phyloP scores from a whole-genome alignment of 108 stramenopile species.

The Skeletonema costatum region DNA sequence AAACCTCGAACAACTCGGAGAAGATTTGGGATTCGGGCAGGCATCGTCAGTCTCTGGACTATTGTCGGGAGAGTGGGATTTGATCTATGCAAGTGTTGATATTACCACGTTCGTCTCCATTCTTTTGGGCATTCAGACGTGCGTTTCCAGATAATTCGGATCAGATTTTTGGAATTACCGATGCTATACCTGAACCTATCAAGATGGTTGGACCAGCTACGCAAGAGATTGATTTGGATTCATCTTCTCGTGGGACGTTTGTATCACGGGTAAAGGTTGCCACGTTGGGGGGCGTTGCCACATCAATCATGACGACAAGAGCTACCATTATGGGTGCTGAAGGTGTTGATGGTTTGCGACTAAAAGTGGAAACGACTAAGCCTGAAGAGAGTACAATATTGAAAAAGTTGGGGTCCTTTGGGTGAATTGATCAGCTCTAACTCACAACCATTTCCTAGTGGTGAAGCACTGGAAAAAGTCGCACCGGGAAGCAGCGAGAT shows the following conservation, averaged over 20 bases:
- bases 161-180: constrained; percentile 85
- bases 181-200: constrained; percentile 76
- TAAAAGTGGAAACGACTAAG: constrained; percentile 78
- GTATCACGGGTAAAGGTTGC: constrained; percentile 84
- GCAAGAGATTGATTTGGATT: constrained; percentile 69
- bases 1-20: constrained; percentile 35
- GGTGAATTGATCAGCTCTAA: constrained; percentile 61
- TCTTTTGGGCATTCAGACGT: constrained; percentile 88
- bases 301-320: constrained; percentile 88
- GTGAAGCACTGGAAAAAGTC: constrained; percentile 72
- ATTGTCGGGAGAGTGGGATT: constrained; percentile 76
- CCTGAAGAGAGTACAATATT: constrained; percentile 78
- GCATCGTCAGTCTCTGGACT: constrained; percentile 65
- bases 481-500: constrained; percentile 73
- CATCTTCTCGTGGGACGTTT: constrained; percentile 54
- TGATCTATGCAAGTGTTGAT: constrained; percentile 81
- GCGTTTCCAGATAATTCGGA: constrained; percentile 81
- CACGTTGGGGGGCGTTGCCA: constrained; percentile 79
- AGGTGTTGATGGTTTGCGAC: constrained; percentile 63
- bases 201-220: constrained; percentile 87
- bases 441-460: constrained; percentile 76
- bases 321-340: constrained; percentile 55
- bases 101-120: constrained; percentile 81
- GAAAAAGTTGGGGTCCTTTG: constrained; percentile 63
- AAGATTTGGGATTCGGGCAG: constrained; percentile 59